These are phyloP conservation scores for Lactarius akahatsu DNA, from an alignment of 768 basidiomycete species.

Conservation along the genomic window DNA sequence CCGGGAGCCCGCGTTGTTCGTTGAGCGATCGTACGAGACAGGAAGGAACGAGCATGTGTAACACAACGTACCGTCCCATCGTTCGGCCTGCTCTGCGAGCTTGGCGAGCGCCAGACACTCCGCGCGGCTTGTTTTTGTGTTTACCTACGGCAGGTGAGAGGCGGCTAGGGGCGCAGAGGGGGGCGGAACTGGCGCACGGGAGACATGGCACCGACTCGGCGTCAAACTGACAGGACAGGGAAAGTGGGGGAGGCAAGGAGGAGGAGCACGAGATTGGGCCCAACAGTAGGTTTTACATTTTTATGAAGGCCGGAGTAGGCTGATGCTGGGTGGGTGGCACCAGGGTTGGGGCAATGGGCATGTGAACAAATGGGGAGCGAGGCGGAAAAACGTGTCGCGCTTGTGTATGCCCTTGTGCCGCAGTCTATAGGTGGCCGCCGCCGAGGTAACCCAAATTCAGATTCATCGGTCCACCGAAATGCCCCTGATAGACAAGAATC, in stretches of 20 bases:
- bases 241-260: neutral
- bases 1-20: neutral
- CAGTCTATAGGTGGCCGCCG: neutral
- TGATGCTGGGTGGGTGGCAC: conserved; percentile 8
- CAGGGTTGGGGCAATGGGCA: conserved; percentile 29
- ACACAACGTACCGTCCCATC: conserved; percentile 69
- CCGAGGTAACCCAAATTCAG: neutral
- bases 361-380: conserved; percentile 19
- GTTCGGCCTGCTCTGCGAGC: conserved; percentile 84
- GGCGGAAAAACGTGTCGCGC: conserved; percentile 11
- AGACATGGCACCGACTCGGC: conserved; percentile 14
- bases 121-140: conserved; percentile 27
- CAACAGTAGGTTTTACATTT: conserved; percentile 4
- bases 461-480: neutral
- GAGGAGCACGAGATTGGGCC: neutral
- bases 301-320: conserved; percentile 17
- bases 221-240: neutral
- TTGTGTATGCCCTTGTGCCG: conserved; percentile 9
- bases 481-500: neutral
- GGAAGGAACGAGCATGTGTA: neutral
- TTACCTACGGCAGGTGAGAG: conserved; percentile 24
- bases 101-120: conserved; percentile 66
- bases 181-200: conserved; percentile 19
- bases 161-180: neutral
- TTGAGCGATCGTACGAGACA: neutral